Evolutionary conservation across 331 rosid genomes (phyloP), one percentile per base, ranked within the genome.

Genomic region (Saraca asoca): DNA sequence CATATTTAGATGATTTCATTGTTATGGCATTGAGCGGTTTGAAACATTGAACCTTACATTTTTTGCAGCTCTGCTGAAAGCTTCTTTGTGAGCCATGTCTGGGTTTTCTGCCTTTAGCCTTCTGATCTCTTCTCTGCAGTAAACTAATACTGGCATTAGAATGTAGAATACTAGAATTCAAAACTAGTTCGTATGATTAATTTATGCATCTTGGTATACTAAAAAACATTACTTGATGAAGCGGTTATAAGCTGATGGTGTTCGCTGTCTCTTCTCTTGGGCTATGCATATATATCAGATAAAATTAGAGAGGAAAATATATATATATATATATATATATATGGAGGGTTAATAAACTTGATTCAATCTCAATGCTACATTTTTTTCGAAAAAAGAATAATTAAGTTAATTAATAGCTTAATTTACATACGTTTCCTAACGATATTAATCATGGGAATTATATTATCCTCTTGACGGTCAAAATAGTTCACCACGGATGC

Each of bases 251-350:
- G 98, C 98, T 62, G 98, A 90, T 8, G 98, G 98, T 60, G 97
- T 87, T 86, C 98, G 52, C 63, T 93, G 95, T 78, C 96, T 90
- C 80, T 89, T 93, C 86, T 90, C 97, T 12, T 97, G 97, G 43
- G 96, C 98, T 90, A 63, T 71, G 31, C 31, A 24, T 24, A 3
- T 24, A 24, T 42, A 20, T 64, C 17, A 1, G 41, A 51, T 0
- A 18, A 57, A 24, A 16, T 7, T n/a, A n/a, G 8, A 13, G n/a
- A 59, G 18, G 9, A 64, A 43, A 35, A 11, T 0, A 60, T 5
- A 14, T 17, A 12, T n/a, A n/a, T n/a, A n/a, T n/a, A n/a, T n/a
- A n/a, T n/a, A n/a, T n/a, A n/a, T n/a, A n/a, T n/a, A n/a, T n/a
- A n/a, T n/a, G n/a, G n/a, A 19, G 14, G 24, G 41, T 62, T 52